These are phyloP conservation scores for Aspergillus oerlinghausenensis DNA, from an alignment of 2,329 filamentous ascomycete species.

Conservation along the genomic window DNA sequence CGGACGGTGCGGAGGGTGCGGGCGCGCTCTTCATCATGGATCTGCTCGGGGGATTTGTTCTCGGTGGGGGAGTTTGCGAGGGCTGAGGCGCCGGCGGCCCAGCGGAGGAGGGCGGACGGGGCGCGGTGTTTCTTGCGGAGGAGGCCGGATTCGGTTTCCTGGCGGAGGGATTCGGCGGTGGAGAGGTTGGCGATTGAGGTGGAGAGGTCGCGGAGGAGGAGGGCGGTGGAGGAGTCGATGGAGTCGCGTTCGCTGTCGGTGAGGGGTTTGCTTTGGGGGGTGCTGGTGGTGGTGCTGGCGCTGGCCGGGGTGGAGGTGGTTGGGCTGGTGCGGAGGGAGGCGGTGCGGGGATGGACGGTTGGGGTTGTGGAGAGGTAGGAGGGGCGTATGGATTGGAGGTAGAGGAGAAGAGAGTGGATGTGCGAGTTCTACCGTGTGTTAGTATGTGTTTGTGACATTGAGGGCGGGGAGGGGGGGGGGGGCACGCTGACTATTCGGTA, in stretches of 20 bases:
- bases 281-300: slow-evolving; percentile 28
- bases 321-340: slow-evolving; percentile 20
- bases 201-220: slow-evolving; percentile 79
- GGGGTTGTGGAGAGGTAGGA: slow-evolving; percentile 77
- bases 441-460: not conserved
- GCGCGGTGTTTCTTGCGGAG: slow-evolving; percentile 66
- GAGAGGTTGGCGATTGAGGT: slow-evolving; percentile 73
- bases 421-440: slow-evolving; percentile 64
- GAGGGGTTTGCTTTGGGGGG: slow-evolving; percentile 52
- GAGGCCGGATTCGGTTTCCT: slow-evolving; percentile 67
- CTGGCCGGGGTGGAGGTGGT: slow-evolving; percentile 31
- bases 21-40: slow-evolving; percentile 64
- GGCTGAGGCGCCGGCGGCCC: slow-evolving; percentile 53
- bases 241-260: slow-evolving; percentile 79
- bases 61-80: not conserved
- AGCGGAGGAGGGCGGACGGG: slow-evolving; percentile 57
- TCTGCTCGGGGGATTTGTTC: slow-evolving; percentile 61
- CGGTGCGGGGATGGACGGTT: slow-evolving; percentile 43
- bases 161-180: slow-evolving; percentile 75
- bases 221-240: slow-evolving; percentile 82
- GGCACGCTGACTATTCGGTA: slow-evolving; percentile 68
- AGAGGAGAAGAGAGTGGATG: slow-evolving; percentile 71
- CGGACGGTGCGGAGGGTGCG: slow-evolving; percentile 65
- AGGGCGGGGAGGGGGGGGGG: too few relatives aligned
- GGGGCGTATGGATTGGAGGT: slow-evolving; percentile 78